Evolutionary conservation across 306 rosid species (phyloP).

Genomic region (Lathyrus aphaca): DNA sequence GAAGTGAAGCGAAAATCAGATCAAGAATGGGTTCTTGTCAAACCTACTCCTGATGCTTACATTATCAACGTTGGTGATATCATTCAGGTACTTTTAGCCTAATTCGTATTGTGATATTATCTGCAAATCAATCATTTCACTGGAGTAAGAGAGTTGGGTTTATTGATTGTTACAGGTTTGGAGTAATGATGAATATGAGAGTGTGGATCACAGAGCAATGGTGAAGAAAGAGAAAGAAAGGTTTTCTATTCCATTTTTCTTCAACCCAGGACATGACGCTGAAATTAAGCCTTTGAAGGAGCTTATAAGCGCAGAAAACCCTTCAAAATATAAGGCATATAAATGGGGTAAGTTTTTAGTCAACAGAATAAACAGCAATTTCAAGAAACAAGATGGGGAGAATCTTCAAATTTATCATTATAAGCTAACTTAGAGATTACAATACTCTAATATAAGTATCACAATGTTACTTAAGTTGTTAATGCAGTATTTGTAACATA

Average conservation of each 20-base stretch:
- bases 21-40: slow-evolving; percentile 59
- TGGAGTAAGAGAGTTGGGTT: no score
- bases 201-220: slow-evolving; percentile 76
- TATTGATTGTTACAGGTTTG: slow-evolving; percentile 56
- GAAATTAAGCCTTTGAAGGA: slow-evolving; percentile 68
- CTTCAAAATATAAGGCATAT: slow-evolving; percentile 54
- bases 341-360: slow-evolving; percentile 60
- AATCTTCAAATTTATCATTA: slow-evolving; percentile 55
- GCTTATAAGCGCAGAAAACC: slow-evolving; percentile 49
- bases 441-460: not conserved
- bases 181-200: slow-evolving; percentile 79
- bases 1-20: slow-evolving; percentile 59
- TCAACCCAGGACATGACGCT: slow-evolving; percentile 53
- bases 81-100: slow-evolving; percentile 51
- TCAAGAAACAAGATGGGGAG: slow-evolving; percentile 48
- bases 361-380: slow-evolving; percentile 45
- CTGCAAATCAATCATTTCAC: no score
- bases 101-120: not conserved
- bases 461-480: no score
- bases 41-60: slow-evolving; percentile 56
- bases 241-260: slow-evolving; percentile 67
- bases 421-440: not conserved
- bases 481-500: no score
- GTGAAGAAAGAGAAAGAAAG: slow-evolving; percentile 69
- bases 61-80: slow-evolving; percentile 67